Conservation (phyloP, 2,329 filamentous ascomycete species). For the Setomelanomma holmii region DNA sequence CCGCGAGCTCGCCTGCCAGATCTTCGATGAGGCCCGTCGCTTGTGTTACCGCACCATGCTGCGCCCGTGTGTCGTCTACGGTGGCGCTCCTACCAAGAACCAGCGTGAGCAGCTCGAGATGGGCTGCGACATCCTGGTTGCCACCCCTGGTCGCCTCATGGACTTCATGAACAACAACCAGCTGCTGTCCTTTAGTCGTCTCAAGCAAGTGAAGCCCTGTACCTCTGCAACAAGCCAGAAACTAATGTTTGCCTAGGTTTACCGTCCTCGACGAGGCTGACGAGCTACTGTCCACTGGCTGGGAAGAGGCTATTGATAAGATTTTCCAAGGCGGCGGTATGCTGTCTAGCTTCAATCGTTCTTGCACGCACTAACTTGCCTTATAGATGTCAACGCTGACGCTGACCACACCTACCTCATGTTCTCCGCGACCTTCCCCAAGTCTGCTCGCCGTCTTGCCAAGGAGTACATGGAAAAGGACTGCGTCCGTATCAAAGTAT, state of each 20-base stretch:
- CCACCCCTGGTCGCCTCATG: slow-evolving; percentile 82
- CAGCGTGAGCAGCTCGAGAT: slow-evolving; percentile 77
- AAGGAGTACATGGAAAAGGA: slow-evolving; percentile 75
- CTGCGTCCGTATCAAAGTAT: slow-evolving; percentile 73
- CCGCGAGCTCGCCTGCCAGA: slow-evolving; percentile 89
- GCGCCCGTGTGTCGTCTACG: slow-evolving; percentile 88
- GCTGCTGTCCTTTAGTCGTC: slow-evolving; percentile 73
- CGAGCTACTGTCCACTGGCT: slow-evolving; percentile 83
- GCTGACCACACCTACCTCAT: slow-evolving; percentile 75
- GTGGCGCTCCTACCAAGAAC: slow-evolving; percentile 74
- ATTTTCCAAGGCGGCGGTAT: slow-evolving; percentile 84
- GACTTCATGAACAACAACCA: slow-evolving; percentile 80
- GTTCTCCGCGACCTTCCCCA: slow-evolving; percentile 95
- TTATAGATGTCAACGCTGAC: slow-evolving; percentile 74
- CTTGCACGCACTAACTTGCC: not conserved
- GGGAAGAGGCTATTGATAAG: slow-evolving; percentile 75
- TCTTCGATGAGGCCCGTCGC: slow-evolving; percentile 92
- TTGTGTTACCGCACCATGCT: slow-evolving; percentile 96
- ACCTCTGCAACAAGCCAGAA: not conserved
- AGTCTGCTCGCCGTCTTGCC: slow-evolving; percentile 76
- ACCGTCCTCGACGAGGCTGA: slow-evolving; percentile 83
- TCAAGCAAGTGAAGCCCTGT: slow-evolving; percentile 65
- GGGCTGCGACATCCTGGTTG: slow-evolving; percentile 90
- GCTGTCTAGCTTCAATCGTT: slow-evolving; percentile 33
- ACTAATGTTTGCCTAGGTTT: slow-evolving; percentile 18